These are phyloP conservation scores for Elongisporangium anandrum DNA, from an alignment of 352 stramenopile genomes.

Conservation along the genomic window DNA sequence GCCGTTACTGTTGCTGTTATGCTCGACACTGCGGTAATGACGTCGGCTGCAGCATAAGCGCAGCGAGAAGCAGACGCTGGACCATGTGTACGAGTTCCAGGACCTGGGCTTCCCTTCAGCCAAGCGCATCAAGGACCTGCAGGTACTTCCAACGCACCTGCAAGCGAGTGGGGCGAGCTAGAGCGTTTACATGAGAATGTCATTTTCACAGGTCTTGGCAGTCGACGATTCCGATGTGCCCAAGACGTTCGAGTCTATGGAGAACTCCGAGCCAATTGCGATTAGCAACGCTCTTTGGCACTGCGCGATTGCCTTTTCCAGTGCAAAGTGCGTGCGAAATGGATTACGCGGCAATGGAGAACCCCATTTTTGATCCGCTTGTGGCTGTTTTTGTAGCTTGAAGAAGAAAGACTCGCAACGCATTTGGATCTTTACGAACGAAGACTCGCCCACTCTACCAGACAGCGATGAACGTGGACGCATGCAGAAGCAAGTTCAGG, in stretches of 20 bases:
- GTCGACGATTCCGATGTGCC: slow-evolving; percentile 32
- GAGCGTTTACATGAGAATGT: not conserved
- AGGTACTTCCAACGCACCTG: slow-evolving; percentile 9
- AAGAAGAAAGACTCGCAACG: slow-evolving; percentile 84
- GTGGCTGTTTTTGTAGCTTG: slow-evolving; percentile 38
- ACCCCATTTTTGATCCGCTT: too few species aligned
- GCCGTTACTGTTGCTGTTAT: not conserved
- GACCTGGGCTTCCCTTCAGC: slow-evolving; percentile 65
- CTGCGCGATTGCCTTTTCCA: slow-evolving; percentile 75
- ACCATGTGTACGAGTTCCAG: slow-evolving; percentile 77
- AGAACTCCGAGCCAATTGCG: slow-evolving; percentile 46
- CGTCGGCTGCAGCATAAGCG: slow-evolving; percentile 38
- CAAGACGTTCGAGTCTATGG: slow-evolving; percentile 48
- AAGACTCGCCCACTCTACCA: slow-evolving; percentile 44
- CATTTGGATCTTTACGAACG: slow-evolving; percentile 86
- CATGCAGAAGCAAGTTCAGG: slow-evolving; percentile 76
- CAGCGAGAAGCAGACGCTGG: slow-evolving; percentile 47
- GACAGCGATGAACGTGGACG: slow-evolving; percentile 55
- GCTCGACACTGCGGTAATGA: not conserved
- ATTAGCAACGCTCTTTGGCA: slow-evolving; percentile 86
- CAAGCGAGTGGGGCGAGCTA: too few species aligned
- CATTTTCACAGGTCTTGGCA: slow-evolving; percentile 23
- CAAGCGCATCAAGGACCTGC: slow-evolving; percentile 70
- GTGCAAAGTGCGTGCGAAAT: slow-evolving; percentile 53
- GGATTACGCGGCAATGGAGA: too few species aligned